Evolutionary conservation across 1,284 basidiomycete genomes (phyloP), one percentile per base, ranked within the genome.

Genomic region (Ganoderma sp.): DNA sequence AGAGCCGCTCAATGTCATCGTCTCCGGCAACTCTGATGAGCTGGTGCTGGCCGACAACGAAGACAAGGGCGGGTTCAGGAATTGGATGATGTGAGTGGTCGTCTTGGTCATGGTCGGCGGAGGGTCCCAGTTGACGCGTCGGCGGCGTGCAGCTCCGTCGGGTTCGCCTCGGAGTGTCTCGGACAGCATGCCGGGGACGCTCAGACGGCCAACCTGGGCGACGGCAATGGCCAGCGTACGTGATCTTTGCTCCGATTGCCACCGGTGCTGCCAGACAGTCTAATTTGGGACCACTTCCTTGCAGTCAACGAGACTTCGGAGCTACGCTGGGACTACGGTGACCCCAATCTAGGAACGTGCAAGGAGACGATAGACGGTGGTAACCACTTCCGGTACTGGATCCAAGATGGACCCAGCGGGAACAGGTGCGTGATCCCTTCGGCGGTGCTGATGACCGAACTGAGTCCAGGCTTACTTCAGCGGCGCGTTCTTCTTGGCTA

Each of bases 311-410:
- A 97, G 78, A 90, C 90, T 0, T 88, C 89, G 17, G 90, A 91
- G 50, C 89, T 96, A 52, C 85, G 95, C 52, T 94, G 89, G 86
- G 87, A 95, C 77, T 97, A 91, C 77, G 88, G 88, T 6, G 88
- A 96, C 75, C 86, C 89, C 5, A 81, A 88, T 65, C 78, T 95
- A 19, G 95, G 95, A 0, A 88, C 94, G 1, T 96, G 95, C 78
- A 83, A 85, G 72, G 95, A 99, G 80, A 93, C 94, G 2, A 86
- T 98, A 61, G 75, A 93, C 70, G 97, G 97, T 14, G 97, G 97
- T 6, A 88, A 93, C 75, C 97, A 99, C 77, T 90, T 97, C 78
- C 88, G 97, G 34, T 97, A 96, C 79, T 99, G 94, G 93, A 79
- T 85, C 1, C 96, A 98, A 79, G 84, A 92, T 69, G 92, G 91